A percentile compares a stretch with the other conserved stretches of the same genome.
These are phyloP conservation scores for Gossypium sturtianum DNA, from an alignment of 345 rosid genomes.

Conservation along the genomic window DNA sequence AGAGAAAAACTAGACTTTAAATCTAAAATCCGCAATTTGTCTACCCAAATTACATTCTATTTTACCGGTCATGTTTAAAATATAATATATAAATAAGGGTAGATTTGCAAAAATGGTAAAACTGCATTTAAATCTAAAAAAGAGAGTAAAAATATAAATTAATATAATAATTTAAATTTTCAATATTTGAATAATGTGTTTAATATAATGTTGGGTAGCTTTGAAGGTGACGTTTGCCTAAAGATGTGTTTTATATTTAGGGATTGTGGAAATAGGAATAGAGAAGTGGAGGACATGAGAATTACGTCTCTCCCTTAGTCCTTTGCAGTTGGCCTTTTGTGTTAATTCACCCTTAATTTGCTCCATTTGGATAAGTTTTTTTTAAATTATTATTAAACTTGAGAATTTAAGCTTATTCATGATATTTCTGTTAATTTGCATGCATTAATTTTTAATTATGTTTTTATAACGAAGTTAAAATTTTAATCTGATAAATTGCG, in stretches of 20 bases:
- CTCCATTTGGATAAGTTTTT: neutral
- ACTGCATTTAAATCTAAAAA: no score
- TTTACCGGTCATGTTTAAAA: no score
- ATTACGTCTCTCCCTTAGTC: slow-evolving; percentile 24
- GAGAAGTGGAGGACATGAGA: slow-evolving; percentile 10
- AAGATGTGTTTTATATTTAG: slow-evolving; percentile 17
- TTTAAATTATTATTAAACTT: neutral
- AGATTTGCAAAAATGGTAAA: no score
- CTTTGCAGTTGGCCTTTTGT: slow-evolving; percentile 25
- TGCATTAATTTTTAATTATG: no score
- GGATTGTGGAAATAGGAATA: slow-evolving; percentile 18
- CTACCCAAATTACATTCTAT: no score
- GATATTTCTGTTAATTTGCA: neutral
- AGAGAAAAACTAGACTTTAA: no score
- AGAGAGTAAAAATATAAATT: no score
- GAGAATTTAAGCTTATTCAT: neutral
- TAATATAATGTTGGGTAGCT: neutral
- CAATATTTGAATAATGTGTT: neutral
- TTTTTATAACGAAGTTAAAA: no score
- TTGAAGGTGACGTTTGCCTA: slow-evolving; percentile 55
- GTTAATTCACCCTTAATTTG: neutral
- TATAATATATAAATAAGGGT: no score
- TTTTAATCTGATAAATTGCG: no score
- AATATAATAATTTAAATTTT: no score
- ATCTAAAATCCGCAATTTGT: no score